Evolutionary conservation across 2,329 filamentous ascomycete species (phyloP).

Genomic region (Sclerotiophoma versabilis): DNA sequence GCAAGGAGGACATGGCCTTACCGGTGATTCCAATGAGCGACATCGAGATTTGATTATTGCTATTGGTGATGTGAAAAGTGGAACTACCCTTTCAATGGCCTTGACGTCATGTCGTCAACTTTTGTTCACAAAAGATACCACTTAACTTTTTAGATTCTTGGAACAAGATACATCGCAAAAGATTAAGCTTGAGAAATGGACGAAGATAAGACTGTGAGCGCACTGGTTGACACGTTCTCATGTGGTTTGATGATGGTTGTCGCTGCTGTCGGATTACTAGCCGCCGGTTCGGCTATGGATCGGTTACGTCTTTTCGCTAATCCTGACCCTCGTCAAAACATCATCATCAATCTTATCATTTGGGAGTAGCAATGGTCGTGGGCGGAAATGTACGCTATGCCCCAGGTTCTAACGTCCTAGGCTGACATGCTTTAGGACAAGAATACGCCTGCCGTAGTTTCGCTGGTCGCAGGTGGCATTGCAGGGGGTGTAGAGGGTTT

Average conservation of each 20-base stretch:
- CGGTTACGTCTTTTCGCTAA: conserved; percentile 10
- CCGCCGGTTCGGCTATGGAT: conserved; percentile 5
- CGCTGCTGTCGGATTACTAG: not conserved
- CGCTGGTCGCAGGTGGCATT: conserved; percentile 48
- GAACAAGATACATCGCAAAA: too few species aligned
- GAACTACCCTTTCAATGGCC: too few species aligned
- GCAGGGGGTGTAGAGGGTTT: conserved; percentile 51
- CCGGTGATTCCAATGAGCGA: too few species aligned
- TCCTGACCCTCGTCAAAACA: conserved; percentile 1
- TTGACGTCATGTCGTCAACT: too few species aligned
- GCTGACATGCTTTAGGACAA: conserved; percentile 36
- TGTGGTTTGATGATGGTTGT: not conserved
- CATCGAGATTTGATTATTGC: too few species aligned
- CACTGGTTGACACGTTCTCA: not conserved
- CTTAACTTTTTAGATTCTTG: too few species aligned
- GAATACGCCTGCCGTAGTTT: conserved; percentile 48
- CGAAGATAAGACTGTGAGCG: not conserved
- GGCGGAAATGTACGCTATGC: conserved; percentile 33
- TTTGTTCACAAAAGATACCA: too few species aligned
- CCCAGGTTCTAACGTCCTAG: not conserved
- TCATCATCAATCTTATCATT: conserved; percentile 1
- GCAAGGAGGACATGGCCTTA: too few species aligned
- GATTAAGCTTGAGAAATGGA: not conserved
- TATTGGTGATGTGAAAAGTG: too few species aligned
- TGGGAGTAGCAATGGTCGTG: conserved; percentile 37